Evolutionary conservation across 495 filamentous ascomycete species (phyloP).

Genomic region (Margaritispora aquatica): DNA sequence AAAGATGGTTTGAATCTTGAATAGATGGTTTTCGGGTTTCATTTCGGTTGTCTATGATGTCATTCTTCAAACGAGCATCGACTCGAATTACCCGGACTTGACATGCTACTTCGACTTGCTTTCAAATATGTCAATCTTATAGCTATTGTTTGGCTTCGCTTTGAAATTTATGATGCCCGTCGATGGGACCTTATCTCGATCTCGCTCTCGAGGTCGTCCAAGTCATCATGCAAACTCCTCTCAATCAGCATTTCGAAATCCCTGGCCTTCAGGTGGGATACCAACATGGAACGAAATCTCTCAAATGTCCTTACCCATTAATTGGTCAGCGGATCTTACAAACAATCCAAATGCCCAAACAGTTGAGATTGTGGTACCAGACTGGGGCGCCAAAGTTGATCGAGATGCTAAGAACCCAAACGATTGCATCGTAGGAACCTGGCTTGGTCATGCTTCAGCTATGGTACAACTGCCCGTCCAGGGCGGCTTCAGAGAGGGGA

Average conservation of each 20-base stretch:
- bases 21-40: too few species aligned
- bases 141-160: too few species aligned
- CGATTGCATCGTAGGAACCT: constrained; percentile 29
- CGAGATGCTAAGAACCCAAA: neutral
- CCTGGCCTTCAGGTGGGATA: constrained; percentile 44
- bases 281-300: constrained; percentile 25
- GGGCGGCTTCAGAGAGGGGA: constrained; percentile 6
- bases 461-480: constrained; percentile 34
- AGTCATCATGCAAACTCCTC: constrained; percentile 16
- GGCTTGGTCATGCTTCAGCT: constrained; percentile 47
- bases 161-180: too few species aligned
- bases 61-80: too few species aligned
- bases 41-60: too few species aligned
- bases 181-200: too few species aligned
- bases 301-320: constrained; percentile 7
- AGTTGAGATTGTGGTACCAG: constrained; percentile 13
- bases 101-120: too few species aligned
- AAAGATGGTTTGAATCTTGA: too few species aligned
- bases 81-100: too few species aligned
- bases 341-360: constrained; percentile 7
- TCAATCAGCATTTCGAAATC: constrained; percentile 41
- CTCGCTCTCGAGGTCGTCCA: too few species aligned
- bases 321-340: constrained; percentile 10
- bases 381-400: constrained; percentile 8
- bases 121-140: too few species aligned